A percentile compares a stretch with the other conserved stretches of the same genome.
Evolutionary conservation across 768 basidiomycete species (phyloP).

Genomic region (Termitomyces sp.): DNA sequence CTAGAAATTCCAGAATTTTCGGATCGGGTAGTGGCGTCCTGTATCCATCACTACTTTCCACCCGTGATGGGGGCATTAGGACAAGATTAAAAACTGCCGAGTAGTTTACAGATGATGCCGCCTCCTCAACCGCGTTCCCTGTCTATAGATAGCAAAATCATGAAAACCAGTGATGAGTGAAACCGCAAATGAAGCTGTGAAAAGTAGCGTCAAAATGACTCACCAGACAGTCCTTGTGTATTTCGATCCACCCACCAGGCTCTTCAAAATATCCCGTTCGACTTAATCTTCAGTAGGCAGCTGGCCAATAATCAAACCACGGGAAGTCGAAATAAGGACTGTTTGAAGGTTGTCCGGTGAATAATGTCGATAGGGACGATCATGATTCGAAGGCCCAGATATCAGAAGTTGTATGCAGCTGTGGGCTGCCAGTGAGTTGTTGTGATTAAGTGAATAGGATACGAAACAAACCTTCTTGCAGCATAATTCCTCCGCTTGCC

Average conservation of each 20-base stretch:
- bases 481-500: conserved; percentile 94
- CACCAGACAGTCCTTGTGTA: conserved; percentile 63
- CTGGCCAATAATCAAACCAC: too few relatives aligned
- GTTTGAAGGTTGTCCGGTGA: too few relatives aligned
- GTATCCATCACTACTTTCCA: conserved; percentile 2
- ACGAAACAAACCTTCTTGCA: conserved; percentile 66
- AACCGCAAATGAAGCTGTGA: conserved; percentile 5
- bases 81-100: conserved; percentile 43
- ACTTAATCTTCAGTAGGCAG: conserved; percentile 58
- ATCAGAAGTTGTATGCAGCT: conserved; percentile 94
- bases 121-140: conserved; percentile 31
- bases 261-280: conserved; percentile 70
- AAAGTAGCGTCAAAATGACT: conserved; percentile 28
- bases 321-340: too few relatives aligned
- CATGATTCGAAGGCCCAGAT: too few relatives aligned
- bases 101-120: conserved; percentile 38
- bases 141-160: conserved; percentile 25
- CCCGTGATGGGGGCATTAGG: conserved; percentile 28
- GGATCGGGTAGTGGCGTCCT: conserved; percentile 19
- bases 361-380: too few relatives aligned
- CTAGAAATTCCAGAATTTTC: too few relatives aligned
- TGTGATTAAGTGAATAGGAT: not conserved
- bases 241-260: too few relatives aligned
- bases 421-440: conserved; percentile 4
- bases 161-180: conserved; percentile 1